phyloP scores from a whole-genome alignment of 2,329 filamentous ascomycete species.

The Colletotrichum filicis region DNA sequence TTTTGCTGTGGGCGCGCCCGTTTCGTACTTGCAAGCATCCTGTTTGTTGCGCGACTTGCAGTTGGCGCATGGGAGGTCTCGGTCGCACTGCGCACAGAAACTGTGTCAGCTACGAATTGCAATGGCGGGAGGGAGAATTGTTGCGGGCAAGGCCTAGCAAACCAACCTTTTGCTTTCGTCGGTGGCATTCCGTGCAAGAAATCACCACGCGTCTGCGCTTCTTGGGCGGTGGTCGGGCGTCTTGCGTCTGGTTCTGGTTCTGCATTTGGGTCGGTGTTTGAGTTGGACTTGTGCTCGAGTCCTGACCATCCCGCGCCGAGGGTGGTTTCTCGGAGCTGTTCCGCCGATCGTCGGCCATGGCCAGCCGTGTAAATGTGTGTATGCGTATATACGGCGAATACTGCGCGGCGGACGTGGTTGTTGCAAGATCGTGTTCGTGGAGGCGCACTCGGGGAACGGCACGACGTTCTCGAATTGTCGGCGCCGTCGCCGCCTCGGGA shows the following conservation, averaged over 20 bases:
- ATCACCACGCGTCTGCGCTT: conserved; percentile 71
- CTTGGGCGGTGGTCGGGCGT: conserved; percentile 53
- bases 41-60: conserved; percentile 68
- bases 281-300: conserved; percentile 11
- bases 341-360: conserved; percentile 30
- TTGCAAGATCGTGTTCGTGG: not conserved
- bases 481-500: not conserved
- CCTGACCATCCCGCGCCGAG: conserved; percentile 17
- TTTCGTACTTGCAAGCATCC: conserved; percentile 67
- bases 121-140: not conserved
- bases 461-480: conserved; percentile 6
- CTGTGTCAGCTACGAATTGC: conserved; percentile 7
- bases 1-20: conserved; percentile 55
- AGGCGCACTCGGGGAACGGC: not conserved
- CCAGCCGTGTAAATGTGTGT: conserved; percentile 3
- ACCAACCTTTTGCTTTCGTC: conserved; percentile 68
- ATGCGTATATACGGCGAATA: not conserved
- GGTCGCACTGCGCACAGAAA: conserved; percentile 61
- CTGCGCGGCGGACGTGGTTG: not conserved
- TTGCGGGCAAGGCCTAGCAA: not conserved
- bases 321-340: conserved; percentile 18
- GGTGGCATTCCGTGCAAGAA: conserved; percentile 72
- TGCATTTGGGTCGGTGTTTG: conserved; percentile 10
- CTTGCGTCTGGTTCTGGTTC: conserved; percentile 7
- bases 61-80: conserved; percentile 68